Evolutionary conservation across 208 protist species (phyloP).

Genomic region (Naegleria lovaniensis): DNA sequence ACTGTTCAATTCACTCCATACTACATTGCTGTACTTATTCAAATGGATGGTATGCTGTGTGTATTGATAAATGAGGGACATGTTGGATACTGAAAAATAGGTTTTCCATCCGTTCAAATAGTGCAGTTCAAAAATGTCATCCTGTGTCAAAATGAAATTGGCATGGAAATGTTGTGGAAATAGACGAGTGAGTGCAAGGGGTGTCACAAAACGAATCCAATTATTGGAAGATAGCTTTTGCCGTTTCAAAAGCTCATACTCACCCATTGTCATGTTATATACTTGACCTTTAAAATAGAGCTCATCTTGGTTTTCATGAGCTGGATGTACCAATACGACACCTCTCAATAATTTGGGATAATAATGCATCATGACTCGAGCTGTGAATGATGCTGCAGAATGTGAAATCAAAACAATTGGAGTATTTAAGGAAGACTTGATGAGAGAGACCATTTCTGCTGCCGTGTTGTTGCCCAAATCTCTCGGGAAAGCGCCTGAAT

Average conservation of each 20-base stretch:
- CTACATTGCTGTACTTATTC: neutral
- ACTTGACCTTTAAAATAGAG: neutral
- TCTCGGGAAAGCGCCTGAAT: neutral
- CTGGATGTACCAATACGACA: neutral
- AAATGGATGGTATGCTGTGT: neutral
- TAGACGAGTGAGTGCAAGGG: neutral
- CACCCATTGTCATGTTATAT: neutral
- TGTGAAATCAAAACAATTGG: neutral
- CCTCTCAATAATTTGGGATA: neutral
- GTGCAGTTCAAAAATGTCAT: neutral
- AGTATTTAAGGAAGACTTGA: neutral
- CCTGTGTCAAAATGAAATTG: neutral
- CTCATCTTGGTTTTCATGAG: neutral
- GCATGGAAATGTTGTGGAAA: neutral
- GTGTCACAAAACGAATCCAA: neutral
- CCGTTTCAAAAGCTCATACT: neutral
- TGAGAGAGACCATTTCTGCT: neutral
- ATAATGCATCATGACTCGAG: neutral
- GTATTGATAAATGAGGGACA: neutral
- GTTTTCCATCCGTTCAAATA: neutral
- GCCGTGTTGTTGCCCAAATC: neutral
- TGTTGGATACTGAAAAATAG: neutral
- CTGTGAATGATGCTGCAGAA: neutral
- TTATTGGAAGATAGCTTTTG: neutral
- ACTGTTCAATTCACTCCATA: neutral